A percentile compares a stretch with the other conserved stretches of the same genome.
Evolutionary conservation across 768 basidiomycete genomes (phyloP).

Genomic region (Guyanaporus albipodus): DNA sequence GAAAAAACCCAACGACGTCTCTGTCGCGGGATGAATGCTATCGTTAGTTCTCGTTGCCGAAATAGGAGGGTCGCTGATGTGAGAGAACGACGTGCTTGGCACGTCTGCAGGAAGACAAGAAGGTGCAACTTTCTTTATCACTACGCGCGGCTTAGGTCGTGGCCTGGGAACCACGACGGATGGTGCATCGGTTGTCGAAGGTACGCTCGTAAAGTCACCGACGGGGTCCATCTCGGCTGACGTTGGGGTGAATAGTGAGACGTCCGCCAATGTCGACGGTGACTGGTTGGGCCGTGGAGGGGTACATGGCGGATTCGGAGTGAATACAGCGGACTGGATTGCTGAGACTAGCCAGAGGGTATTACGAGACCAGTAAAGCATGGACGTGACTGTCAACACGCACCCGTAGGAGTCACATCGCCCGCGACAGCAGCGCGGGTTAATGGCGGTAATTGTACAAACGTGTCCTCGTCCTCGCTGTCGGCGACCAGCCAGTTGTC

Average conservation of each 20-base stretch:
- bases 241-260: constrained; percentile 30
- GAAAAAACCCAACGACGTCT: constrained; percentile 8
- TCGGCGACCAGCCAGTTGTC: constrained; percentile 47
- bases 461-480: constrained; percentile 39
- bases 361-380: not conserved
- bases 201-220: constrained; percentile 12
- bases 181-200: constrained; percentile 3
- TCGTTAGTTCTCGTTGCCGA: constrained; percentile 14
- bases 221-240: constrained; percentile 5
- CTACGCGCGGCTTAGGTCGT: constrained; percentile 33
- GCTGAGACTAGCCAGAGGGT: constrained; percentile 6
- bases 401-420: constrained; percentile 7
- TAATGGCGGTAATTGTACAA: not conserved
- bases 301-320: constrained; percentile 12
- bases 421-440: not conserved
- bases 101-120: not conserved
- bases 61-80: constrained; percentile 19
- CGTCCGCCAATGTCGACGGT: constrained; percentile 2
- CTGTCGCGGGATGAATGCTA: constrained; percentile 17
- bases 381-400: not conserved
- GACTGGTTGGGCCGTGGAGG: constrained; percentile 8
- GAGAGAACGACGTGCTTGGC: constrained; percentile 16
- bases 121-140: constrained; percentile 17
- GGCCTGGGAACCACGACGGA: constrained; percentile 5
- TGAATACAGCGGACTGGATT: constrained; percentile 21